Base-by-base conservation (phyloP, 129 eudicot species). In the Flaveria brownii region DNA sequence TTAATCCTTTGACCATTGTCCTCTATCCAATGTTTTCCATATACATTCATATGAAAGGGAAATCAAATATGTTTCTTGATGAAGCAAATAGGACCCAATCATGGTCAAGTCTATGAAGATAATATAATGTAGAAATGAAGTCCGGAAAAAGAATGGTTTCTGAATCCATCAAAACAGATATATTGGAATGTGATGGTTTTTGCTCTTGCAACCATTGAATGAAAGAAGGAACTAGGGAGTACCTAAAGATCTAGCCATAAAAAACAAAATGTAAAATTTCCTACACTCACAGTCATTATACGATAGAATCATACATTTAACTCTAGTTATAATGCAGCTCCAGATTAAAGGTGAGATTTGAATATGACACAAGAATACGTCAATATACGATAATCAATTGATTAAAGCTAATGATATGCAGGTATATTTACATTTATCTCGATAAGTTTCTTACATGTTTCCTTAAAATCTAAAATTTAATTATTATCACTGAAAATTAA, bases 151-250 rank as follows among this genome's bases (percentile, higher is more conserved):
- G 86, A 75, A 91, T 56, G 74, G 87, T 85, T 51, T 91, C 87
- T 5, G 99, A 89, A 81, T 91, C 97, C 76, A 88, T 55, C 54
- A 94, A 67, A 23, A 85, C 89, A 81, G 93, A 85, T 55, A 94
- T 77, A 87, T 87, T 89, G 8, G 97, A 91, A 62, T 77, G 70
- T 51, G 93, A 90, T 79, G 87, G 87, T 82, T 80, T 82, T 90
- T 26, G 98, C 78, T 86, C 98, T 88, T 75, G 96, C 96, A 69
- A 91, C 89, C 96, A 94, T 91, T 75, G 97, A 91, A 85, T 91
- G 97, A 81, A 94, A 89, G 82, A 94, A 94, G 50, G 98, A 92
- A 23, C 85, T 86, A 64, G 50, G 98, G 93, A 23, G 86, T 86
- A 64, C 96, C 93, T 33, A 87, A 77, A 78, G 91, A 94, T 84